These are phyloP conservation scores for Epichloe sylvatica DNA, from an alignment of 2,329 filamentous ascomycete species.

Conservation along the genomic window DNA sequence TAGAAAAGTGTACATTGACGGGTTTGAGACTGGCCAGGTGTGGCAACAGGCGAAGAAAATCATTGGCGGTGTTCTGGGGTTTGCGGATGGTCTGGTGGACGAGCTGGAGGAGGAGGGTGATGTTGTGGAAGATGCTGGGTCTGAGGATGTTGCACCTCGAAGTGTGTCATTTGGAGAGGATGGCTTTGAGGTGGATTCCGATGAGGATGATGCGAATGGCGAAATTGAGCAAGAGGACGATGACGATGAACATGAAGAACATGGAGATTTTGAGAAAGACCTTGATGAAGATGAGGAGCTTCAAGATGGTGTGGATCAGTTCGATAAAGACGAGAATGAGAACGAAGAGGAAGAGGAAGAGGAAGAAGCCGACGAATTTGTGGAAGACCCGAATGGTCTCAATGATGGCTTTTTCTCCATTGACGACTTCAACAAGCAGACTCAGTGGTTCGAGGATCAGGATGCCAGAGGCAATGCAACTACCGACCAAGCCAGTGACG, in stretches of 20 bases:
- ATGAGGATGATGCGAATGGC: constrained; percentile 18
- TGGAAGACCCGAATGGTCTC: constrained; percentile 59
- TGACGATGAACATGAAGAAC: constrained; percentile 19
- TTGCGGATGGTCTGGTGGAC: constrained; percentile 32
- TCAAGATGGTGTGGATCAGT: constrained; percentile 22
- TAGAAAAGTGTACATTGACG: constrained; percentile 71
- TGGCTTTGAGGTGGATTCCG: constrained; percentile 18
- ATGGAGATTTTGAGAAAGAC: constrained; percentile 12
- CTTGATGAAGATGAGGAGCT: constrained; percentile 18
- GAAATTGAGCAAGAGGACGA: constrained; percentile 4
- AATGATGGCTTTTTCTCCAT: constrained; percentile 98
- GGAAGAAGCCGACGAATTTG: constrained; percentile 28
- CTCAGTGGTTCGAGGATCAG: constrained; percentile 76
- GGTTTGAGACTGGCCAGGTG: constrained; percentile 76
- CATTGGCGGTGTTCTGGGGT: constrained; percentile 42
- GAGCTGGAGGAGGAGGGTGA: constrained; percentile 41
- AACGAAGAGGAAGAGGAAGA: constrained; percentile 23
- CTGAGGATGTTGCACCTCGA: constrained; percentile 19
- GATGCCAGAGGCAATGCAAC: constrained; percentile 65
- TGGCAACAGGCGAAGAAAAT: constrained; percentile 89
- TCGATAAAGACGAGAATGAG: constrained; percentile 19
- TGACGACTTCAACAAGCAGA: constrained; percentile 91
- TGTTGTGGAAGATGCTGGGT: constrained; percentile 12
- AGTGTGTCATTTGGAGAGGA: constrained; percentile 15
- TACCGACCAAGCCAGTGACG: constrained; percentile 62